Conservation (phyloP, 768 basidiomycete species). For the Tricholoma terreum region DNA sequence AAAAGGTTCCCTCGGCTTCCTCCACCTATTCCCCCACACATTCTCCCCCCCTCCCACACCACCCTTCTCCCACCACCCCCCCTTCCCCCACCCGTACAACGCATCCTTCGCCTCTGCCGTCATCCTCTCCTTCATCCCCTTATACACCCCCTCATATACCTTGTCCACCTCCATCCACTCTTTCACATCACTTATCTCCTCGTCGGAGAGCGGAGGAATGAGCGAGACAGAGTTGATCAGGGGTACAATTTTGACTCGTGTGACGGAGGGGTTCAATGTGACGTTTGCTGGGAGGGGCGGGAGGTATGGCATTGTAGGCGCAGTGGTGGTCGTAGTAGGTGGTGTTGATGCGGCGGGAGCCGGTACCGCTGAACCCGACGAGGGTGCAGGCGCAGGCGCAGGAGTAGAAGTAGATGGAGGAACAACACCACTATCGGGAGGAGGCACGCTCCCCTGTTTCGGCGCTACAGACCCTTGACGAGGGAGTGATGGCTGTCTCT, state of each 20-base stretch:
- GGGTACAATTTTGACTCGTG: slow-evolving; percentile 61
- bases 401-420: neutral
- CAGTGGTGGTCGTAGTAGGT: slow-evolving; percentile 4
- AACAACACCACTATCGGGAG: neutral
- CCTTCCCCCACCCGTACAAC: slow-evolving; percentile 41
- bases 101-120: slow-evolving; percentile 49
- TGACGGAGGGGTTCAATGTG: slow-evolving; percentile 52
- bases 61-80: slow-evolving; percentile 45
- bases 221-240: slow-evolving; percentile 46
- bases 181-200: slow-evolving; percentile 52
- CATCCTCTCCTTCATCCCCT: slow-evolving; percentile 53
- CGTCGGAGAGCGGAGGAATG: slow-evolving; percentile 51
- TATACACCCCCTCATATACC: slow-evolving; percentile 51
- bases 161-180: slow-evolving; percentile 65
- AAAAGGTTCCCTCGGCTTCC: slow-evolving; percentile 46
- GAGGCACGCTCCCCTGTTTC: slow-evolving; percentile 7
- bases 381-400: neutral
- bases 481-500: slow-evolving; percentile 9
- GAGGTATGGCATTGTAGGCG: slow-evolving; percentile 8
- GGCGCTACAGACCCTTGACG: slow-evolving; percentile 6
- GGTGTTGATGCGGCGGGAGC: neutral
- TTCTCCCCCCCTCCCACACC: slow-evolving; percentile 53
- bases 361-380: neutral
- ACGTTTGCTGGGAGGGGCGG: slow-evolving; percentile 40
- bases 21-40: slow-evolving; percentile 31